Conservation (phyloP, 2,329 filamentous ascomycete genomes). For the Penicillium sp. region DNA sequence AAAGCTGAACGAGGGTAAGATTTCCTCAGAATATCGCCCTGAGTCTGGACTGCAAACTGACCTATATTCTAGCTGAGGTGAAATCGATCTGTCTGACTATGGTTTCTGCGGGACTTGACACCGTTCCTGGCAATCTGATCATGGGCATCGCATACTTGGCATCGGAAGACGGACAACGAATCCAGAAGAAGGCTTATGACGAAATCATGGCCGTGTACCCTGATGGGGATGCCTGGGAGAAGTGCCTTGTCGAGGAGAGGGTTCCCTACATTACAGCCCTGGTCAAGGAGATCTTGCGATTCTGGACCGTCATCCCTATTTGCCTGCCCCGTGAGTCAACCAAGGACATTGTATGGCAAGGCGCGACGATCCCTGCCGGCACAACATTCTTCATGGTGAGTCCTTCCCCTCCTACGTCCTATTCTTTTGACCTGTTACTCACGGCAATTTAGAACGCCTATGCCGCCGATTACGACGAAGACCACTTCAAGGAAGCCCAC, state of each 20-base stretch:
- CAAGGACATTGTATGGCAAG: constrained; percentile 69
- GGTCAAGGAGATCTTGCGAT: constrained; percentile 75
- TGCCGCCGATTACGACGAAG: constrained; percentile 69
- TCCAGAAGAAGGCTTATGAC: constrained; percentile 67
- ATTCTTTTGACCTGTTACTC: background rate
- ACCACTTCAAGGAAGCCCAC: constrained; percentile 64
- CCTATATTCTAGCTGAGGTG: constrained; percentile 61
- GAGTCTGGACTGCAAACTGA: constrained; percentile 30
- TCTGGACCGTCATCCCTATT: constrained; percentile 77
- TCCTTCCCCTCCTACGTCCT: background rate
- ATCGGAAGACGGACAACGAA: constrained; percentile 64
- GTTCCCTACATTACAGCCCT: constrained; percentile 74
- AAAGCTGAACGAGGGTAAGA: constrained; percentile 64
- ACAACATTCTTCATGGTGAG: constrained; percentile 75
- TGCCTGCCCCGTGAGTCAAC: constrained; percentile 71
- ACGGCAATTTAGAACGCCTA: constrained; percentile 60
- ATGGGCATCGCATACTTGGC: constrained; percentile 77
- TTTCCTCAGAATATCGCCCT: background rate
- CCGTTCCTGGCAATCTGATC: constrained; percentile 74
- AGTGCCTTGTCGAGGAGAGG: constrained; percentile 70
- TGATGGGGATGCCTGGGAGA: constrained; percentile 72
- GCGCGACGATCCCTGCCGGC: constrained; percentile 67
- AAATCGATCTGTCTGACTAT: constrained; percentile 81
- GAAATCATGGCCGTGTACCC: constrained; percentile 73
- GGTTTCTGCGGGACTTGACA: constrained; percentile 78